Conservation (phyloP, 1,139 yeast species). For the Yamadazyma dushanensis region DNA sequence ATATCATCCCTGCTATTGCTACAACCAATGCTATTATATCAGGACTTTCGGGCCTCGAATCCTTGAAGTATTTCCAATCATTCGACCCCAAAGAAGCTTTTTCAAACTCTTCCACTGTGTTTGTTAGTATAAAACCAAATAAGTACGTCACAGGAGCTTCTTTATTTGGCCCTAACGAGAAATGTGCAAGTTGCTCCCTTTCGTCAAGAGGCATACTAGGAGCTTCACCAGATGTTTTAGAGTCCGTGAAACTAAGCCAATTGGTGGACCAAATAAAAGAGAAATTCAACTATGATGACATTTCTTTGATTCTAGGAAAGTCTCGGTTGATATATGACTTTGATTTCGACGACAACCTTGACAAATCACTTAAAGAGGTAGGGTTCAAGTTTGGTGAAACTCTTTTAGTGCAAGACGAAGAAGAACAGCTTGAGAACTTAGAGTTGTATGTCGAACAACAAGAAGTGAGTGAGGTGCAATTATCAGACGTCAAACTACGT, state of each 20-base stretch:
- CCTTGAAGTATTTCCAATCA: constrained; percentile 52
- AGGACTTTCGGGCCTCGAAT: constrained; percentile 78
- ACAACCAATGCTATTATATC: constrained; percentile 96
- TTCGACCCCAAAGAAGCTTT: constrained; percentile 18
- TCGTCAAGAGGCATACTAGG: constrained; percentile 46
- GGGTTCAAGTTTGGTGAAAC: constrained; percentile 61
- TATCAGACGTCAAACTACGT: constrained; percentile 29
- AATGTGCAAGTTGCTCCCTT: constrained; percentile 75
- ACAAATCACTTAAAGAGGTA: constrained; percentile 49
- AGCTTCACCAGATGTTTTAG: constrained; percentile 17
- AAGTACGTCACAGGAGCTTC: constrained; percentile 67
- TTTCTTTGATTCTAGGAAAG: constrained; percentile 59
- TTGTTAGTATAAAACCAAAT: constrained; percentile 68
- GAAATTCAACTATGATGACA: constrained; percentile 60
- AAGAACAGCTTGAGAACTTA: constrained; percentile 63
- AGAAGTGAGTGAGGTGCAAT: constrained; percentile 11
- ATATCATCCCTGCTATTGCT: constrained; percentile 97
- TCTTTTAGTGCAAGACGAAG: constrained; percentile 75
- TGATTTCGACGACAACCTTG: constrained; percentile 82
- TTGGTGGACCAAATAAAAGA: constrained; percentile 46
- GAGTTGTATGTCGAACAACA: constrained; percentile 58
- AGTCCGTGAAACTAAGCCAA: constrained; percentile 29
- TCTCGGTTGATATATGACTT: constrained; percentile 74
- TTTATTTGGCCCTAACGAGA: constrained; percentile 59
- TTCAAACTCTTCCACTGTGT: constrained; percentile 49